Base-by-base conservation (phyloP, 495 filamentous ascomycete genomes). In the Trichoderma erinaceum region DNA sequence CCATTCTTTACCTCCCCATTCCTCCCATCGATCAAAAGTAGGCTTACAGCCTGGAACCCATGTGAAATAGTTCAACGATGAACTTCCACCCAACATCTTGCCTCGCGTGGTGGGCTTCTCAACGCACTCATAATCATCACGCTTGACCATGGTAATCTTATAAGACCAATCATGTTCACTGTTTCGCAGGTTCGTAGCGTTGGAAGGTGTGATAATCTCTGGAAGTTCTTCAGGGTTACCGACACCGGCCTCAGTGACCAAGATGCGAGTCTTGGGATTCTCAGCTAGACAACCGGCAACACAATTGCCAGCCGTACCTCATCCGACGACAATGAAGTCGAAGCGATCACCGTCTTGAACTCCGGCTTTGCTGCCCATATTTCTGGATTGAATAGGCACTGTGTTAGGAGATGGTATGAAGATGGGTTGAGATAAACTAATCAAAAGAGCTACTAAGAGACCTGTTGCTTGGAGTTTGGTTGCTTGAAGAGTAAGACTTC, bases 31-130 rank as follows among this genome's bases (percentile, higher is more conserved):
- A 75, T 88, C 84, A 66, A 85, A 89, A 68, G 87, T 87, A 63
- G 84, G 83, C 52, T 83, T 82, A 65, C 75, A 78, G 29, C 87
- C 87, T 11, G 85, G 85, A 38, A 88, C 80, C 73, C 85, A 87
- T n/a, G 86, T 80, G 41, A 83, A 88, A 64, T 86, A 86, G 75
- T 89, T 90, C 67, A 83, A 82, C n/a, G 83, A 85, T 68, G 80
- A 85, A 58, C 79, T 84, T 5, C 86, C 86, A 21, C 87, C 85
- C 18, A 89, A 79, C 65, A 84, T 83, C 67, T 80, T 83, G 41
- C 86, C 87, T 66, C 86, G 81, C 61, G 83, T 88, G 69, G 86
- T 87, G 44, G 84, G 86, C 76, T 87, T 88, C 72, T 88, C 86
- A 41, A 88, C 71, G 5, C 86, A 84, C 66, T 82, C 81, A 71